Percentiles rank a stretch among this genome's conserved stretches.
phyloP scores from a whole-genome alignment of 495 filamentous ascomycete species.

The Cudoniella acicularis region DNA sequence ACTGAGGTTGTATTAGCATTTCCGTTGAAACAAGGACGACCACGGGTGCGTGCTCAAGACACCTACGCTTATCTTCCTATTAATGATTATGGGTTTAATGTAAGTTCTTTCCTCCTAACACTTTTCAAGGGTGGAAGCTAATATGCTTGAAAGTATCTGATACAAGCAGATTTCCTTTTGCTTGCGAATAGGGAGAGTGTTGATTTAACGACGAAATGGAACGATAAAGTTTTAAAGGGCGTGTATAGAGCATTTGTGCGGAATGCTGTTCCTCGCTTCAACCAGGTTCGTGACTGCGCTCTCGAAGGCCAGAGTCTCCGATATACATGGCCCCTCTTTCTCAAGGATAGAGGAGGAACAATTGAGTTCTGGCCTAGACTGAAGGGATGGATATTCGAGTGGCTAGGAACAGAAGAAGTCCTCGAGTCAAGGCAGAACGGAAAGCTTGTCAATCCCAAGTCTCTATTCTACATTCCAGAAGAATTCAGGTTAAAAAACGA shows the following conservation, averaged over 20 bases:
- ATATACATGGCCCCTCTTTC: conserved; percentile 8
- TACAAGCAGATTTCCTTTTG: conserved; percentile 6
- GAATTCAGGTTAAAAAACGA: conserved; percentile 5
- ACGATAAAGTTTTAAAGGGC: conserved; percentile 1
- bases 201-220: conserved; percentile 2
- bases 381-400: conserved; percentile 5
- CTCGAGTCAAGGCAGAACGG: conserved; percentile 3
- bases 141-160: conserved; percentile 2
- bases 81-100: conserved; percentile 13
- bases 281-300: not conserved
- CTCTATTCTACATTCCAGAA: conserved; percentile 8
- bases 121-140: conserved; percentile 2
- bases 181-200: conserved; percentile 4
- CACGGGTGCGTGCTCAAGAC: not conserved
- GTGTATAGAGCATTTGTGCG: conserved; percentile 4
- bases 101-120: conserved; percentile 5
- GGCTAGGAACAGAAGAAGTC: not conserved
- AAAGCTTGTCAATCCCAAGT: not conserved
- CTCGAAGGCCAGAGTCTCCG: not conserved
- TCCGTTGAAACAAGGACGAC: conserved; percentile 6
- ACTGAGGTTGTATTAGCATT: conserved; percentile 11
- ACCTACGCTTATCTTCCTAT: conserved; percentile 11
- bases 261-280: conserved; percentile 7
- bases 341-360: conserved; percentile 6
- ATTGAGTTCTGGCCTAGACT: conserved; percentile 3